Evolutionary conservation across 1,139 yeast species (phyloP), one percentile per base, ranked within the genome.

Genomic region (Geotrichum australiense): DNA sequence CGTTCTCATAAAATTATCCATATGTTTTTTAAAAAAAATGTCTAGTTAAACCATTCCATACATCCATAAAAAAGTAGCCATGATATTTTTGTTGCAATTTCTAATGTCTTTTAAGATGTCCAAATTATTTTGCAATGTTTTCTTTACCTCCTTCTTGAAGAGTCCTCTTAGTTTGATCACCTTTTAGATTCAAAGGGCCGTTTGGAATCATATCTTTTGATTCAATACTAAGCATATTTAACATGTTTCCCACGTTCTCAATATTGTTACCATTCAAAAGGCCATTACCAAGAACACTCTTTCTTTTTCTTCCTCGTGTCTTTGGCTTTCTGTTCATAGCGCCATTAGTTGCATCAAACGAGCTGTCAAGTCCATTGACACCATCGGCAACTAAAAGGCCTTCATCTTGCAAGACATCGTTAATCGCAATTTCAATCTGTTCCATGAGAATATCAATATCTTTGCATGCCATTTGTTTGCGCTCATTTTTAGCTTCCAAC

Each of bases 301-400:
- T 24, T 25, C 43, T 29, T 24, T 38, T 35, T 19, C 43, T 30
- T 5, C 43, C 43, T 30, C 43, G 18, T 2, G 43, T 22, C 26
- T 40, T 30, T 3, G 27, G 35, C 19, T 36, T 41, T 19, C 31
- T 34, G 6, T 37, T 40, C n/a, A 40, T 28, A 5, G 21, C 18
- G 21, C 32, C 43, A 20, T 35, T 20, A 15, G 39, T 30, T 2
- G 40, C 32, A 12, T 25, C 30, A 15, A 8, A 6, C 18, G 8
- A n/a, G 8, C 14, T 21, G 6, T 11, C 15, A 15, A 29, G 10
- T 6, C n/a, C 32, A 5, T 18, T 21, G 21, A 29, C 19, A 6
- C 5, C 20, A 15, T n/a, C 12, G 5, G n/a, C 26, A 15, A 8
- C 4, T 29, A 29, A 11, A 26, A 14, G 14, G 20, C 7, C 12